phyloP scores from a whole-genome alignment of 2,329 filamentous ascomycete genomes.

The Colletotrichum theobromicola region DNA sequence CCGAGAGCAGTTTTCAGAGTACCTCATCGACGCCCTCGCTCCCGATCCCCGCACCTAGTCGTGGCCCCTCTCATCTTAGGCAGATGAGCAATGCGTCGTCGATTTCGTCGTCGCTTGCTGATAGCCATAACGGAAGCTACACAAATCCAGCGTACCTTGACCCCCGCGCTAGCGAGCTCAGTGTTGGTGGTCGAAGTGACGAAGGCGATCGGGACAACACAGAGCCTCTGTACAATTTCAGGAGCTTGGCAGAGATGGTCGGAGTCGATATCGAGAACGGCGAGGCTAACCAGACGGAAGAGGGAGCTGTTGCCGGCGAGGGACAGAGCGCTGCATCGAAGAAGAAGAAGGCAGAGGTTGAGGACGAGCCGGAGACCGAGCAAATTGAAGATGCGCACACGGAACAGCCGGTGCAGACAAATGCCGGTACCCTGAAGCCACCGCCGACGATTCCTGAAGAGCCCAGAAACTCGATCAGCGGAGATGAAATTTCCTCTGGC shows the following conservation, averaged over 20 bases:
- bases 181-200: conserved; percentile 51
- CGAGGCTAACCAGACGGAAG: conserved; percentile 40
- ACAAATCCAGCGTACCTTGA: conserved; percentile 41
- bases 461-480: conserved; percentile 27
- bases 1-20: conserved; percentile 18
- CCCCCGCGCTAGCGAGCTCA: conserved; percentile 60
- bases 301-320: conserved; percentile 28
- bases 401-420: conserved; percentile 22
- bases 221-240: conserved; percentile 92
- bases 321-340: conserved; percentile 13
- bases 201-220: conserved; percentile 57
- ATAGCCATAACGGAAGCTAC: conserved; percentile 65
- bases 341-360: conserved; percentile 38
- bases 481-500: conserved; percentile 3
- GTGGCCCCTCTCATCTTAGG: conserved; percentile 74
- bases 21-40: conserved; percentile 43
- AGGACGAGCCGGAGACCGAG: conserved; percentile 34
- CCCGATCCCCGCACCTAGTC: conserved; percentile 54
- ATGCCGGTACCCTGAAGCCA: conserved; percentile 13
- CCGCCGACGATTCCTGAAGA: conserved; percentile 27
- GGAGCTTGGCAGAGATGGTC: conserved; percentile 84
- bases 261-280: conserved; percentile 64
- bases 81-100: conserved; percentile 90
- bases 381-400: conserved; percentile 36
- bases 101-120: conserved; percentile 75